Base-by-base conservation (phyloP, 352 stramenopile genomes). In the Pythium graminicola region DNA sequence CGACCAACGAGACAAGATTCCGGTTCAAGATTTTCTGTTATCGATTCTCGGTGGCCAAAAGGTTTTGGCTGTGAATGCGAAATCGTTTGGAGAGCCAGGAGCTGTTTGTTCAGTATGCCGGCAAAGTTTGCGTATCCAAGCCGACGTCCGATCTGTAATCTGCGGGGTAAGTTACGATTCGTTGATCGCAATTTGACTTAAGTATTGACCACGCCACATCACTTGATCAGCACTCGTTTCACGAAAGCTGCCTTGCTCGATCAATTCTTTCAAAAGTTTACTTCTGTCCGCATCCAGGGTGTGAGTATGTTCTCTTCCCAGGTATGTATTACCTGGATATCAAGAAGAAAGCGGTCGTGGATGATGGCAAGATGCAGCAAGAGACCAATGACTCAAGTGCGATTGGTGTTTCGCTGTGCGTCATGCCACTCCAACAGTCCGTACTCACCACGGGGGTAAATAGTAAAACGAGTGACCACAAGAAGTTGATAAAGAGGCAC, bases 11-110 rank as follows among this genome's bases (percentile, higher is more conserved):
- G 73, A 77, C 19, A 85, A 82, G 22, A 64, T 48, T 16, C 70
- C 75, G n/a, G 47, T 92, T n/a, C 78, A 89, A 57, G 75, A 89
- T 19, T 92, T 76, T 50, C 45, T 92, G 23, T 54, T 90, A n/a
- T 63, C 72, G 13, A 56, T 66, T 24, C 47, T 92, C 27, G 58
- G 54, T 4, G 76, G 81, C 3, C 61, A 73, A 17, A 71, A 69
- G 50, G 46, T 85, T 2, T 41, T 11, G 19, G 65, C 81, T 39
- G 65, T 69, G 24, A 65, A 73, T 19, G 65, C 76, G 1, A 89
- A 84, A 42, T 63, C 59, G 8, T 86, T 80, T 62, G 62, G 64
- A 3, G 69, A 77, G 14, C 14, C 47, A 26, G 63, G 59, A 9
- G 63, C 43, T 10, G 54, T 52, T 6, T 93, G 81, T 32, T 59